Evolutionary conservation across 2,329 filamentous ascomycete species (phyloP), one percentile per base, ranked within the genome.

Genomic region (Fusarium agapanthi): DNA sequence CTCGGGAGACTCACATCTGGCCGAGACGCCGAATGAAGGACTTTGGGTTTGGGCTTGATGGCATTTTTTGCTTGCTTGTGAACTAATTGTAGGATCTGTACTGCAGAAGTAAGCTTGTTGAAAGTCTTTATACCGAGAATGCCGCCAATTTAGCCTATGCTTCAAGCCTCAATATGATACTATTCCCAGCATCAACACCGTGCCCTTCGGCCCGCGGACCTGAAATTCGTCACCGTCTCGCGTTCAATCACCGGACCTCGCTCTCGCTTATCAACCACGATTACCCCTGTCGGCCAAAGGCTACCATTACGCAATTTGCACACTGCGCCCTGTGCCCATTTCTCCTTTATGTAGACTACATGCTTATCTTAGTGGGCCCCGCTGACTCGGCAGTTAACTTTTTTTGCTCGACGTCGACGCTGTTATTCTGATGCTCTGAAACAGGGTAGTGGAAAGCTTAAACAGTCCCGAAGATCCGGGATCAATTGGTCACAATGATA

Each of bases 321-420:
- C 32, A 14, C 32, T 48, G 54, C 24, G 61, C 28, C 28, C 22
- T 11, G 18, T 41, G n/a, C n/a, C n/a, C n/a, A n/a, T n/a, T n/a
- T n/a, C n/a, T n/a, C n/a, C n/a, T n/a, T n/a, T n/a, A n/a, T n/a
- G n/a, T n/a, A n/a, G n/a, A n/a, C n/a, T n/a, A n/a, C n/a, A n/a
- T n/a, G n/a, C n/a, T n/a, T n/a, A 51, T 55, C 11, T 26, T 28
- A 40, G 61, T 35, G 64, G 34, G 44, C 35, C 64, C 64, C 64
- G 20, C 38, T 51, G 28, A n/a, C 28, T 60, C 64, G 64, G 64
- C 64, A 67, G 51, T 66, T 66, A 5, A 40, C 20, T 32, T 57
- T 57, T 57, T 22, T 1, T 30, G 34, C 34, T 47, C 35, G 22
- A 45, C 48, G 62, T 48, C 48, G 59, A 30, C n/a, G 50, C 15